Percentiles rank a stretch among this genome's conserved stretches.
Conservation (phyloP, 2,329 filamentous ascomycete species). For the Fusarium nodosum region DNA sequence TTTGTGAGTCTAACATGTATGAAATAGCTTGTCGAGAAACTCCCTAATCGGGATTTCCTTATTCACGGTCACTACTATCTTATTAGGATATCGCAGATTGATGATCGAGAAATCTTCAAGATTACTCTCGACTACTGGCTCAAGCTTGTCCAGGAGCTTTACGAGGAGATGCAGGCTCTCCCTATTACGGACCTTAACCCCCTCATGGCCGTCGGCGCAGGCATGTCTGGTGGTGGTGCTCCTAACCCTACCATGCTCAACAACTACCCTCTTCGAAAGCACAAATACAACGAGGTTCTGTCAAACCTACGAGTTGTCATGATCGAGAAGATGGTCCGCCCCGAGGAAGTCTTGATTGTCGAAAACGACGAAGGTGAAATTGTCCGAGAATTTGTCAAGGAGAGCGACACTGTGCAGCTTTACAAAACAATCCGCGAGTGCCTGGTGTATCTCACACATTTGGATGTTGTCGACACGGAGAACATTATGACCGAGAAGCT, state of each 20-base stretch:
- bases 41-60: slow-evolving; percentile 94
- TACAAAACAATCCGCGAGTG: slow-evolving; percentile 99
- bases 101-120: slow-evolving; percentile 99
- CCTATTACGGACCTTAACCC: slow-evolving; percentile 95
- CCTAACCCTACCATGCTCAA: slow-evolving; percentile 86
- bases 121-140: slow-evolving; percentile 99
- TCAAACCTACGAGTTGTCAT: slow-evolving; percentile 96
- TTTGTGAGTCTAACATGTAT: slow-evolving; percentile 25
- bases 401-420: slow-evolving; percentile 97
- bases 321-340: slow-evolving; percentile 99
- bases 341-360: slow-evolving; percentile 98
- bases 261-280: slow-evolving; percentile 94
- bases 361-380: slow-evolving; percentile 99
- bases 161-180: slow-evolving; percentile 98
- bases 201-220: slow-evolving; percentile 81
- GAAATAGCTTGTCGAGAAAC: slow-evolving; percentile 86
- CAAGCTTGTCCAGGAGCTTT: slow-evolving; percentile 96
- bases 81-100: slow-evolving; percentile 97
- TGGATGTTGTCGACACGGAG: slow-evolving; percentile 97
- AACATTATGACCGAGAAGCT: slow-evolving; percentile 99
- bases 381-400: slow-evolving; percentile 98
- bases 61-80: slow-evolving; percentile 98
- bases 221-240: slow-evolving; percentile 82
- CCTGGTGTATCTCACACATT: slow-evolving; percentile 94
- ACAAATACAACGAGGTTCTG: slow-evolving; percentile 95